These are phyloP conservation scores for Physcia stellaris DNA, from an alignment of 495 filamentous ascomycete genomes.

Conservation along the genomic window DNA sequence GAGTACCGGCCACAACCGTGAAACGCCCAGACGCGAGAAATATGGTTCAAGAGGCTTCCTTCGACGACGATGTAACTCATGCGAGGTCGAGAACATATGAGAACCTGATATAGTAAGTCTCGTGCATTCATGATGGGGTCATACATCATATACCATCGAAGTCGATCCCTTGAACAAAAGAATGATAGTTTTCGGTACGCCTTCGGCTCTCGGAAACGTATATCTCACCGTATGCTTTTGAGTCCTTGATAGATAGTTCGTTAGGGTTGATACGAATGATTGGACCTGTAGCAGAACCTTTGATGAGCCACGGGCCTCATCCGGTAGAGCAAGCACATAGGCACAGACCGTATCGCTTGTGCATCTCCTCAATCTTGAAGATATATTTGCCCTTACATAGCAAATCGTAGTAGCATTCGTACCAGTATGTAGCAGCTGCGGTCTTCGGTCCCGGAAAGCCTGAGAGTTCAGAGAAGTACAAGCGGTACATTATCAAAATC, in stretches of 20 bases:
- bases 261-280: slow-evolving; percentile 11
- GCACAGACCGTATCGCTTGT: slow-evolving; percentile 10
- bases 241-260: slow-evolving; percentile 10
- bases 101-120: slow-evolving; percentile 2
- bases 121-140: background rate
- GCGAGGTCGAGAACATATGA: background rate
- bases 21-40: slow-evolving; percentile 4
- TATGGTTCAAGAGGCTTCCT: slow-evolving; percentile 9
- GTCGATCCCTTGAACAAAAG: slow-evolving; percentile 1
- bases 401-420: slow-evolving; percentile 13
- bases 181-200: slow-evolving; percentile 7
- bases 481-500: slow-evolving; percentile 6
- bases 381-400: slow-evolving; percentile 7
- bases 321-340: background rate
- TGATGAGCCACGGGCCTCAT: background rate
- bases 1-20: background rate
- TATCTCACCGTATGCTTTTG: slow-evolving; percentile 2
- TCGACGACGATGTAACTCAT: slow-evolving; percentile 6
- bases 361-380: slow-evolving; percentile 10
- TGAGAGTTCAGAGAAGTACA: slow-evolving; percentile 6
- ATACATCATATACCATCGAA: slow-evolving; percentile 2
- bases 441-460: slow-evolving; percentile 12
- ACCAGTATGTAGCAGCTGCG: slow-evolving; percentile 12
- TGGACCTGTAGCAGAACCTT: slow-evolving; percentile 1
- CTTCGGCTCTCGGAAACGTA: slow-evolving; percentile 16